Conservation (phyloP, 2,329 filamentous ascomycete genomes). For the Ceratocystis diversiconidia region DNA sequence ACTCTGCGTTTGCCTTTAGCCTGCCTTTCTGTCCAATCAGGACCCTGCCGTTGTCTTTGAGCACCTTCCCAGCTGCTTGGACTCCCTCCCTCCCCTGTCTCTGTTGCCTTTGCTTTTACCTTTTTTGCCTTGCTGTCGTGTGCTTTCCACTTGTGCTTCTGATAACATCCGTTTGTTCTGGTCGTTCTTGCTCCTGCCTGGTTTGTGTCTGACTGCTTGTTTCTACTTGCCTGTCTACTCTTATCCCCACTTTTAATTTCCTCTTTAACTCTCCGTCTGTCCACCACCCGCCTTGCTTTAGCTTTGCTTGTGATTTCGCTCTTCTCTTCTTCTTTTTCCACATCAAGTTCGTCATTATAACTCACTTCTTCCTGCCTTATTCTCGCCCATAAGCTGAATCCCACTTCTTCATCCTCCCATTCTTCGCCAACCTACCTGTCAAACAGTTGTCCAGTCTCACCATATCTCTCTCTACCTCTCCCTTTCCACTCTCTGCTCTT, state of each 20-base stretch:
- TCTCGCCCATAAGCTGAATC: not conserved
- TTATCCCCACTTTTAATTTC: constrained; percentile 4
- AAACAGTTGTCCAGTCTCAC: not conserved
- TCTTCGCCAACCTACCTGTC: too few relatives aligned
- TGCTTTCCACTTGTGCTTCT: not conserved
- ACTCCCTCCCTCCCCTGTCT: not conserved
- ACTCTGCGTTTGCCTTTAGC: not conserved
- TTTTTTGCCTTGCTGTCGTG: not conserved
- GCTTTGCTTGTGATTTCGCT: not conserved
- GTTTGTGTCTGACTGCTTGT: not conserved
- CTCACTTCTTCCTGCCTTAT: not conserved
- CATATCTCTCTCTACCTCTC: not conserved
- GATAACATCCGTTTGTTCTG: not conserved
- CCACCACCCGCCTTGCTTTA: not conserved
- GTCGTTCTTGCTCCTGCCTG: not conserved
- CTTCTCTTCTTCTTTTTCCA: not conserved
- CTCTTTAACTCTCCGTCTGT: constrained; percentile 3
- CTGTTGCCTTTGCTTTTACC: not conserved
- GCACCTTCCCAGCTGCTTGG: not conserved
- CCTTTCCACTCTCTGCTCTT: not conserved
- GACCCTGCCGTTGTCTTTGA: not conserved
- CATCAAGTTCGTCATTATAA: not conserved
- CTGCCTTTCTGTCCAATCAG: not conserved
- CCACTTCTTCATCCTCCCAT: not conserved
- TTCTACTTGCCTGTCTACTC: not conserved